Conservation (phyloP, 441 rosid species). For the Brassica hybrid region DNA sequence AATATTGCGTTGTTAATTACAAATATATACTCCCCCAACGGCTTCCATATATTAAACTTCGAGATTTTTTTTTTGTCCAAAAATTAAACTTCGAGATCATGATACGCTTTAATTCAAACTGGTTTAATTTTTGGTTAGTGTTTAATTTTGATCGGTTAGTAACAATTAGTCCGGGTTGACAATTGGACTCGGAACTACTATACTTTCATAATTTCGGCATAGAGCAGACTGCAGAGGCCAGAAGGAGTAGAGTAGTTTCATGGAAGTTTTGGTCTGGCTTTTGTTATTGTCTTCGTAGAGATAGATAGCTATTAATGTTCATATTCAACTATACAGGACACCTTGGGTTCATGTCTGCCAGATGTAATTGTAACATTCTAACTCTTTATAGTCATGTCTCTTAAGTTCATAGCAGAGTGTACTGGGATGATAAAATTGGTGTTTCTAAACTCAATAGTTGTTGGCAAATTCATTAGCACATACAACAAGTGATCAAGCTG, state of each 20-base stretch:
- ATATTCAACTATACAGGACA: slow-evolving; percentile 58
- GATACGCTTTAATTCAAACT: neutral
- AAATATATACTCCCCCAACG: slow-evolving; percentile 9
- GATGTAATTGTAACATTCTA: slow-evolving; percentile 74
- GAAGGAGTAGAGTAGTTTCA: neutral
- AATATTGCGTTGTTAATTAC: slow-evolving; percentile 11
- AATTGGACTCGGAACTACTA: neutral
- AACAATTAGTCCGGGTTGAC: neutral
- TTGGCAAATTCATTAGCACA: slow-evolving; percentile 62
- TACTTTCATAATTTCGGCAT: neutral
- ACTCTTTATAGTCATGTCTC: slow-evolving; percentile 26
- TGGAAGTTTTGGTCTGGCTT: neutral
- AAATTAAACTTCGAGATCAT: neutral
- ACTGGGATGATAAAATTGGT: slow-evolving; percentile 40
- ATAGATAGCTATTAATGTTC: neutral
- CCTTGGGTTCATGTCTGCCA: slow-evolving; percentile 79
- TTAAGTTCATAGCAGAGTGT: slow-evolving; percentile 19
- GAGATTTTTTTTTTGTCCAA: too few species aligned
- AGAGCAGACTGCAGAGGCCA: neutral
- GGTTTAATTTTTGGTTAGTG: neutral
- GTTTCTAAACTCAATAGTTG: slow-evolving; percentile 59
- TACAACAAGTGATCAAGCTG: slow-evolving; percentile 51
- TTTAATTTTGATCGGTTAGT: neutral
- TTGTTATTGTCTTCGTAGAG: neutral
- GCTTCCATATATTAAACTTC: neutral